Conservation (phyloP, 2,329 filamentous ascomycete genomes). For the Parascedosporium putredinis region DNA sequence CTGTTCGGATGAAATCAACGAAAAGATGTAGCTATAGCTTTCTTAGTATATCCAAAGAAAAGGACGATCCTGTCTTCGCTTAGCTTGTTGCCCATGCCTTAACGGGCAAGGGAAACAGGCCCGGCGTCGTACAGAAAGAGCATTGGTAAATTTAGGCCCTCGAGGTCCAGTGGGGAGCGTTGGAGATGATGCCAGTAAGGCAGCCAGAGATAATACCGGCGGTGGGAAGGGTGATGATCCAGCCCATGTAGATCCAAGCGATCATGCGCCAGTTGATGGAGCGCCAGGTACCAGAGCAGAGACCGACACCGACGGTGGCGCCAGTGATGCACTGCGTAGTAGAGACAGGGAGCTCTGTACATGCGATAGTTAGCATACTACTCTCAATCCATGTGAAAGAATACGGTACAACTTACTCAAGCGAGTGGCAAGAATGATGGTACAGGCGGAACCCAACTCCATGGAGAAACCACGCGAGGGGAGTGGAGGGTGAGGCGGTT, state of each 20-base stretch:
- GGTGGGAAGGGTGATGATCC: constrained; percentile 49
- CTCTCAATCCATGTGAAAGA: neutral
- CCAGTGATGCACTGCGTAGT: constrained; percentile 57
- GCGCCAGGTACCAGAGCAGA: constrained; percentile 47
- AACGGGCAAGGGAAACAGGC: too few relatives aligned
- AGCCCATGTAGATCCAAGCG: constrained; percentile 47
- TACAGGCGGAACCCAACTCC: constrained; percentile 51
- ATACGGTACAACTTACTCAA: constrained; percentile 25
- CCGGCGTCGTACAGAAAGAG: too few relatives aligned
- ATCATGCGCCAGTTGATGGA: constrained; percentile 56
- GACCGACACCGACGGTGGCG: constrained; percentile 50
- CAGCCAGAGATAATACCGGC: constrained; percentile 47
- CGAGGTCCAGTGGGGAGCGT: constrained; percentile 47
- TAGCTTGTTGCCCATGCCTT: too few relatives aligned
- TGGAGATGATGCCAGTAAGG: constrained; percentile 52
- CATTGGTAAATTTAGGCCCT: too few relatives aligned
- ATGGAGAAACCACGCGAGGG: constrained; percentile 49
- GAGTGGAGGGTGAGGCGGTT: constrained; percentile 55
- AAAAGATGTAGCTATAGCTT: too few relatives aligned
- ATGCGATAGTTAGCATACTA: too few relatives aligned
- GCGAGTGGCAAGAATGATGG: constrained; percentile 53
- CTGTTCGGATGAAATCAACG: neutral
- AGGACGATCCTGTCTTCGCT: too few relatives aligned
- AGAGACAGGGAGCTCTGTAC: constrained; percentile 44
- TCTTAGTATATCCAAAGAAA: too few relatives aligned